Conservation (phyloP, 192 early-diverging fungal genomes). For the Diversispora eburnea region DNA sequence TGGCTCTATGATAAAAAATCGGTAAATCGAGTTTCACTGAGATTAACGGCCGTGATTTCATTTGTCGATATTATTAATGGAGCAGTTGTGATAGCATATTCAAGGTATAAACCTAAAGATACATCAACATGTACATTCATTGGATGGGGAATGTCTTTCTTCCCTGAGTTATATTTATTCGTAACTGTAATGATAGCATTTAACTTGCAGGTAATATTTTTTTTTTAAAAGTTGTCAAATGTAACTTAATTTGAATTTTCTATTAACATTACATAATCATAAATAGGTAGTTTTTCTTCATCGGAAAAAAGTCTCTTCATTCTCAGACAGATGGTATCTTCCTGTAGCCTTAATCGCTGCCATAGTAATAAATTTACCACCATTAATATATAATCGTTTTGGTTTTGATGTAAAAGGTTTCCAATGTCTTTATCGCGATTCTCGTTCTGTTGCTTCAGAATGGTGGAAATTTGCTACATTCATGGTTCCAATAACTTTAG, state of each 20-base stretch:
- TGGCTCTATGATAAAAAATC: conserved; percentile 16
- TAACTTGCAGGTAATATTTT: conserved; percentile 9
- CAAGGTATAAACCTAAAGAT: background rate
- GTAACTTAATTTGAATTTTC: background rate
- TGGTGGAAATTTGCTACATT: conserved; percentile 9
- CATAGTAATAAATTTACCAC: conserved; percentile 8
- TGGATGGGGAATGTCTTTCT: background rate
- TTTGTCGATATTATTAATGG: conserved; percentile 15
- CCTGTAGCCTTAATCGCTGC: background rate
- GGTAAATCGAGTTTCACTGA: conserved; percentile 12
- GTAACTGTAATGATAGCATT: conserved; percentile 23
- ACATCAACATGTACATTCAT: background rate
- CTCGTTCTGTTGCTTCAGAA: background rate
- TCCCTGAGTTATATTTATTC: conserved; percentile 13
- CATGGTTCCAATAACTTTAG: background rate
- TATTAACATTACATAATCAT: background rate
- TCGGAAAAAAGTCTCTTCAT: conserved; percentile 13
- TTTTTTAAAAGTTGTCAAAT: background rate
- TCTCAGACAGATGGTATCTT: conserved; percentile 21
- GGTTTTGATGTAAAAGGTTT: background rate
- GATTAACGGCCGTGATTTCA: conserved; percentile 12
- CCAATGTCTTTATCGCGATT: background rate
- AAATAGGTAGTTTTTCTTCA: conserved; percentile 19
- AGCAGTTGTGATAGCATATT: background rate
- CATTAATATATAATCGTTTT: conserved; percentile 1